Evolutionary conservation across 768 basidiomycete species (phyloP).

Genomic region (Termitomyces sp.): DNA sequence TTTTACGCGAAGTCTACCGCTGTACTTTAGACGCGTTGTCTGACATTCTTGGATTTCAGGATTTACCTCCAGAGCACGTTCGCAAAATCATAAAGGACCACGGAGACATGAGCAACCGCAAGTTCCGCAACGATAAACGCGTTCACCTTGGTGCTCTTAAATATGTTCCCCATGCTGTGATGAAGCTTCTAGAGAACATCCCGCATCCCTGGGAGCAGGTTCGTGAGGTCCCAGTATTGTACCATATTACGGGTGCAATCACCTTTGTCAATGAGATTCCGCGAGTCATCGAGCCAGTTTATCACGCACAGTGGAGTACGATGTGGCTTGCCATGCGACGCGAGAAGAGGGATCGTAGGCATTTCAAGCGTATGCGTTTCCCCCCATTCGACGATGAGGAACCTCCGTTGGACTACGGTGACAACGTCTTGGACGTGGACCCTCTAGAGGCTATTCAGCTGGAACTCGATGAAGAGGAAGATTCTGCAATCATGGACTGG

Average conservation of each 20-base stretch:
- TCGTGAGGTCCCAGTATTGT: conserved; percentile 95
- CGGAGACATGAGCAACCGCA: conserved; percentile 98
- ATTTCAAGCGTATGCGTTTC: conserved; percentile 99
- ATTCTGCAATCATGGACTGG: conserved; percentile 90
- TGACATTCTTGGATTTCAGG: conserved; percentile 38
- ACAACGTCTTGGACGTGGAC: conserved; percentile 97
- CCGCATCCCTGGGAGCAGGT: conserved; percentile 99
- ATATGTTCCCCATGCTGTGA: conserved; percentile 98
- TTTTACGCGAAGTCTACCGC: conserved; percentile 7
- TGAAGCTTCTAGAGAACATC: conserved; percentile 99
- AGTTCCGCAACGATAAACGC: conserved; percentile 98
- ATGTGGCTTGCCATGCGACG: conserved; percentile 99
- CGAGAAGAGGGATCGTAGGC: conserved; percentile 96
- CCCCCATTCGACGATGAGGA: conserved; percentile 99
- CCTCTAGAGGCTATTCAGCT: conserved; percentile 97
- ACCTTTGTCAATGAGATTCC: conserved; percentile 99
- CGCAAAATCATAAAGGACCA: conserved; percentile 99
- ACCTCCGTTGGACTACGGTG: conserved; percentile 97
- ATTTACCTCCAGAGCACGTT: conserved; percentile 94
- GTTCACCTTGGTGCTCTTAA: conserved; percentile 97
- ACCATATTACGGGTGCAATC: conserved; percentile 99
- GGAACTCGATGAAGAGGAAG: conserved; percentile 90
- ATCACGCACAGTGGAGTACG: conserved; percentile 98
- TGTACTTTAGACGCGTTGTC: conserved; percentile 1
- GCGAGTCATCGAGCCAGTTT: conserved; percentile 93